Percentiles rank a stretch among this genome's conserved stretches.
Conservation (phyloP, 495 filamentous ascomycete genomes). For the Amorphotheca resinae region DNA sequence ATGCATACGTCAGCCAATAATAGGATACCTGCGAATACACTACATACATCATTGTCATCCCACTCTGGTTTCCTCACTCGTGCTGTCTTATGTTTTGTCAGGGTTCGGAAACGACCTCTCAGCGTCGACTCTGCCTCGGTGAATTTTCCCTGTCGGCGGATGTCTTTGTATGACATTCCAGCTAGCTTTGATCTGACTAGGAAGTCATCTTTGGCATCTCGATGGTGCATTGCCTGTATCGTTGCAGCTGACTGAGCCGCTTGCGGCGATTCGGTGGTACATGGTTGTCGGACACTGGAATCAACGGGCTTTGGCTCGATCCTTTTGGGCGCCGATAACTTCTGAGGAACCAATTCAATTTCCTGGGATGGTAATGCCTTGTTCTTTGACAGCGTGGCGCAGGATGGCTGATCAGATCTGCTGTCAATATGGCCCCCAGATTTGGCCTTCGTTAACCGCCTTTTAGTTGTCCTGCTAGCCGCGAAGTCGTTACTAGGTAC, state of each 20-base stretch:
- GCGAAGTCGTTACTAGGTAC: slow-evolving; percentile 7
- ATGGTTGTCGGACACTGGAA: background rate
- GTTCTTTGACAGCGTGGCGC: background rate
- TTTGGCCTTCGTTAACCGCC: slow-evolving; percentile 4
- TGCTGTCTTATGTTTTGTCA: slow-evolving; percentile 66
- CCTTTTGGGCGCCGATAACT: background rate
- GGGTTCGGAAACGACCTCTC: slow-evolving; percentile 61
- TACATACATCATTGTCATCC: slow-evolving; percentile 65
- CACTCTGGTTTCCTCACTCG: slow-evolving; percentile 71
- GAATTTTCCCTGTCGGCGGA: slow-evolving; percentile 51
- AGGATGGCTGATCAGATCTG: background rate
- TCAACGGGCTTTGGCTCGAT: slow-evolving; percentile 6
- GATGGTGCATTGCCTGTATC: slow-evolving; percentile 9
- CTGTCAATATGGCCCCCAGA: background rate
- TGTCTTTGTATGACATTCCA: slow-evolving; percentile 73
- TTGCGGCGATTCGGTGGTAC: background rate
- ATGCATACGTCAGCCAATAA: slow-evolving; percentile 7
- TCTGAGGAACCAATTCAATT: background rate
- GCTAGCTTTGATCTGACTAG: slow-evolving; percentile 48
- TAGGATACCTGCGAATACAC: background rate
- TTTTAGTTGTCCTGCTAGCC: slow-evolving; percentile 1
- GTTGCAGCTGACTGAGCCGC: background rate
- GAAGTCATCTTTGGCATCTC: slow-evolving; percentile 42
- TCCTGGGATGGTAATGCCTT: background rate
- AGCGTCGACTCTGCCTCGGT: slow-evolving; percentile 79